Evolutionary conservation across 2,329 filamentous ascomycete genomes (phyloP), one percentile per base, ranked within the genome.

Genomic region (Coleophoma cylindrospora): DNA sequence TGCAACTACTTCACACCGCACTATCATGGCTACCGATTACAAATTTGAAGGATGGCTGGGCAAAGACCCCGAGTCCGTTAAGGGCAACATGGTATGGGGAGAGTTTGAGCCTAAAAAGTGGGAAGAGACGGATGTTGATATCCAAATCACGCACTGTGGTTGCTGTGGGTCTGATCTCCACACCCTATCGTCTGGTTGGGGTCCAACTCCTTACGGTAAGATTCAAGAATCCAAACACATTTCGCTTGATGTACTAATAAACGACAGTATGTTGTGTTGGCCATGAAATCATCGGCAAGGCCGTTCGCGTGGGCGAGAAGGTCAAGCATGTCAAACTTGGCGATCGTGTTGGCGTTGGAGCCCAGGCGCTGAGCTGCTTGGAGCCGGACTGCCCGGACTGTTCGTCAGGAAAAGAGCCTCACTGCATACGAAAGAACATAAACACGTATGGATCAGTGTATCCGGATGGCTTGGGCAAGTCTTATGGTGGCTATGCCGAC

Each of bases 401-500:
- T 41, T 49, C 48, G n/a, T 52, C 50, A 27, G 56, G 57, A 10
- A 32, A 54, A 12, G 62, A 58, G 44, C 51, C 54, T 8, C 56
- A 59, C 43, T 62, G 56, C 47, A 6, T 7, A 8, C 51, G 61
- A 5, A 66, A 62, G 32, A 49, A 21, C 2, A 66, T 73, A 9
- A 66, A 66, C 36, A 80, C 77, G 3, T 81, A 77, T 53, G 71
- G 73, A 40, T 52, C 57, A 12, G 57, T 58, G 45, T 64, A 62
- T 40, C 46, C 60, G 6, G 59, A 63, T 33, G 63, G 61, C 34
- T 57, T 54, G 7, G 36, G 36, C 36, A 66, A 64, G 44, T 58
- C 76, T 3, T 82, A 81, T 59, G 83, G 83, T 17, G 83, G 76
- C 40, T 66, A 64, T 46, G 56, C 74, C 71, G 49, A 56, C 49